Conservation (phyloP, 768 basidiomycete genomes). For the Agaricus blazei region DNA sequence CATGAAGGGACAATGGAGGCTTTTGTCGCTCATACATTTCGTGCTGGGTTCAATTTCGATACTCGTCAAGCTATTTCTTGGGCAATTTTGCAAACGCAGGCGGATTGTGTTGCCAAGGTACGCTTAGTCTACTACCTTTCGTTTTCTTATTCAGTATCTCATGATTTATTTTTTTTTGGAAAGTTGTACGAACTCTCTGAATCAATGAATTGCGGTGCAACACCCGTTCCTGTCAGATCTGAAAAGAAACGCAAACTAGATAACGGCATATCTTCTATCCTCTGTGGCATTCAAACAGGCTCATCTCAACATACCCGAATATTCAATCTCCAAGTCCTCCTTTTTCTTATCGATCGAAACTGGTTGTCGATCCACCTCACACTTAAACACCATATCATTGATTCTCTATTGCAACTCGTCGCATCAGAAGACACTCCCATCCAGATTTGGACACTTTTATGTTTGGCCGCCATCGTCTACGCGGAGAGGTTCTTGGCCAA, state of each 20-base stretch:
- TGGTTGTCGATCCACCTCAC: conserved; percentile 59
- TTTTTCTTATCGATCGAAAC: conserved; percentile 81
- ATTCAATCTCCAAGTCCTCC: conserved; percentile 67
- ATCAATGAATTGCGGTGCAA: conserved; percentile 33
- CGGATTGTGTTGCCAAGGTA: conserved; percentile 72
- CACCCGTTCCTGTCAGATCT: conserved; percentile 16
- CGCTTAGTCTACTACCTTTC: conserved; percentile 10
- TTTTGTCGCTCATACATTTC: conserved; percentile 64
- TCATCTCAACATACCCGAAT: conserved; percentile 26
- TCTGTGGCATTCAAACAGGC: conserved; percentile 41
- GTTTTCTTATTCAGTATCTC: neutral
- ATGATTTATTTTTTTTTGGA: conserved; percentile 2
- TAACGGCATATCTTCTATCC: conserved; percentile 53
- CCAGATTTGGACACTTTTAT: conserved; percentile 85
- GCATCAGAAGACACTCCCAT: conserved; percentile 56
- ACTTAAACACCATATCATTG: conserved; percentile 53
- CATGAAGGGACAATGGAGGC: conserved; percentile 24
- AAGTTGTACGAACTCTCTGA: conserved; percentile 68
- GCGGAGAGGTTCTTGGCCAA: conserved; percentile 29
- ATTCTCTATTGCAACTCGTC: conserved; percentile 54
- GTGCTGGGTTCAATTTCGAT: conserved; percentile 71
- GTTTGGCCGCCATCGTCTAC: conserved; percentile 66
- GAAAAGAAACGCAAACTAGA: conserved; percentile 52
- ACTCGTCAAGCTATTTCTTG: conserved; percentile 67
- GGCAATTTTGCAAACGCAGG: conserved; percentile 75